phyloP scores from a whole-genome alignment of 495 filamentous ascomycete species.

The Penicillium desertorum region DNA sequence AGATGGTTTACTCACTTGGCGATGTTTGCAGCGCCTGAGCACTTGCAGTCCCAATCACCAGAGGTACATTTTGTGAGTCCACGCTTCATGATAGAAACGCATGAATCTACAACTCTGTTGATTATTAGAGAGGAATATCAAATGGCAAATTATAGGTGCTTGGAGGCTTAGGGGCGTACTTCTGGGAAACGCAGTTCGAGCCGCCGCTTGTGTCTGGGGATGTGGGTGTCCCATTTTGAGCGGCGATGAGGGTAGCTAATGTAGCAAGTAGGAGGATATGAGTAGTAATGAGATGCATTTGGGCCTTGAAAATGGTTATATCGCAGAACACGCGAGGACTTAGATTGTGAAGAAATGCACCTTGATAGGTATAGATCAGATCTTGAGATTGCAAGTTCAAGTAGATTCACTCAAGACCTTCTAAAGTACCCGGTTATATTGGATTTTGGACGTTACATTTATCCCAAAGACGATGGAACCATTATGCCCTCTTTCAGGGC shows the following conservation, averaged over 20 bases:
- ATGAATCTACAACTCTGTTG: constrained; percentile 24
- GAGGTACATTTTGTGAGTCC: constrained; percentile 16
- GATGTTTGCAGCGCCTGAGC: constrained; percentile 25
- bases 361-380: background rate
- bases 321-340: background rate
- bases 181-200: constrained; percentile 16
- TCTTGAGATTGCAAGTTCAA: background rate
- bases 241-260: constrained; percentile 11
- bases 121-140: constrained; percentile 1
- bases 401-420: background rate
- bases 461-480: constrained; percentile 1
- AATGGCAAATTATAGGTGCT: background rate
- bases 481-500: background rate
- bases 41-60: constrained; percentile 31
- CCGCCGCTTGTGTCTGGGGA: constrained; percentile 6
- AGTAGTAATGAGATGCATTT: constrained; percentile 11
- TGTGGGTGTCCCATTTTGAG: constrained; percentile 17
- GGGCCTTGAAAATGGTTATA: too few relatives aligned
- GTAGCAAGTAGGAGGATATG: constrained; percentile 11
- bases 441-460: constrained; percentile 10
- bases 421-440: background rate
- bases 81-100: constrained; percentile 19
- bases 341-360: background rate
- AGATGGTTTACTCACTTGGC: constrained; percentile 21
- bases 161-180: constrained; percentile 9